Conservation (phyloP, 495 filamentous ascomycete species). For the Aspergillus affinis region DNA sequence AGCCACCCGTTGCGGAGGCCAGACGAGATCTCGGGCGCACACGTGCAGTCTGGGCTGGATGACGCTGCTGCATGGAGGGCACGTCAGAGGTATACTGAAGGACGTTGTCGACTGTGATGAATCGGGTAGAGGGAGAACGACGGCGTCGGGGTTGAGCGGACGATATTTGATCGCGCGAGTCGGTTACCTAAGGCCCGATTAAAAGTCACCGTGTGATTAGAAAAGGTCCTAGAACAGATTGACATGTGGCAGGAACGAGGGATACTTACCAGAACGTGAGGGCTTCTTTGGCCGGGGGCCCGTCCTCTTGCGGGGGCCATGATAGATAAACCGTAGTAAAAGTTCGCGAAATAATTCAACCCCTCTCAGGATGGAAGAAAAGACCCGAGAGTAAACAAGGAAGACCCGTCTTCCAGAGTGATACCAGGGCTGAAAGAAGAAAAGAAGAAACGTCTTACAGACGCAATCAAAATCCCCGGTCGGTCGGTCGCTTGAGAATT, state of each 20-base stretch:
- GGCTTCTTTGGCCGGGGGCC: conserved; percentile 49
- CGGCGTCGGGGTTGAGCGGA: conserved; percentile 34
- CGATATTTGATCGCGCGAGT: conserved; percentile 54
- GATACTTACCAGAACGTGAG: conserved; percentile 53
- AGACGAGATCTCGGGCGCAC: conserved; percentile 47
- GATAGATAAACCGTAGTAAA: conserved; percentile 2
- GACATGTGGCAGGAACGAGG: conserved; percentile 5
- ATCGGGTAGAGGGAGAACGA: conserved; percentile 61
- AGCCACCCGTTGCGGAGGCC: conserved; percentile 35
- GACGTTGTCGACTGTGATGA: conserved; percentile 94
- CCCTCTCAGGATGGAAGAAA: background rate
- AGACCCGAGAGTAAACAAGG: background rate
- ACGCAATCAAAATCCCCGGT: background rate
- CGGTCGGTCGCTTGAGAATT: background rate
- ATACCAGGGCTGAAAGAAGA: background rate
- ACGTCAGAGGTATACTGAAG: conserved; percentile 93
- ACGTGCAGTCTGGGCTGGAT: conserved; percentile 60
- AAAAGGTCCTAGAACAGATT: conserved; percentile 4
- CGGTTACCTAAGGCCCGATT: conserved; percentile 51
- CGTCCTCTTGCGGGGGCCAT: conserved; percentile 42
- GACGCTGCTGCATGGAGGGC: conserved; percentile 87
- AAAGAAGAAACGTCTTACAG: background rate
- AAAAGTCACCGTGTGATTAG: conserved; percentile 4
- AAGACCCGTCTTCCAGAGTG: background rate
- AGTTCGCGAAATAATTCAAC: background rate